phyloP scores from a whole-genome alignment of 2,329 filamentous ascomycete genomes.

The Botrytis pseudocinerea region DNA sequence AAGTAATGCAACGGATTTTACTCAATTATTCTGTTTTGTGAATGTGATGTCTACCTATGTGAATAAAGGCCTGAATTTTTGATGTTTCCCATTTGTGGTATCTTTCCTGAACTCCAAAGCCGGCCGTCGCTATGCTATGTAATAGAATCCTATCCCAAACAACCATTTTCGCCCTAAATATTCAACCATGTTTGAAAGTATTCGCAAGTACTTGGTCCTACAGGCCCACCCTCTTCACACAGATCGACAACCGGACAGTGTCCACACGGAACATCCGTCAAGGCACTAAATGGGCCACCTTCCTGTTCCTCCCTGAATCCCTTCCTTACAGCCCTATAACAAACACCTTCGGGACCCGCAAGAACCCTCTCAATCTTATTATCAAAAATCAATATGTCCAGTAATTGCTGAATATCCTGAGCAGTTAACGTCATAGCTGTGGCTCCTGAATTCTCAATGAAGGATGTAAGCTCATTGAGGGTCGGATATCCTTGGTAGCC shows the following conservation, averaged over 20 bases:
- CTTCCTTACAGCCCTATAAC: constrained; percentile 41
- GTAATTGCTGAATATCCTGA: constrained; percentile 77
- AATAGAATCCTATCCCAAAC: constrained; percentile 26
- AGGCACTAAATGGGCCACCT: constrained; percentile 48
- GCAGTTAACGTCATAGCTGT: constrained; percentile 70
- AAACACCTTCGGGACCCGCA: constrained; percentile 36
- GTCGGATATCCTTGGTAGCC: constrained; percentile 81
- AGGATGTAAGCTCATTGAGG: constrained; percentile 71
- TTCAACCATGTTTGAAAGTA: constrained; percentile 88
- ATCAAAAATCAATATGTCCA: constrained; percentile 88
- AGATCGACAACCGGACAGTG: constrained; percentile 90
- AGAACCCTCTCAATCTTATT: constrained; percentile 71
- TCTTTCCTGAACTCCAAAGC: constrained; percentile 38
- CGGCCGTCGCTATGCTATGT: constrained; percentile 39
- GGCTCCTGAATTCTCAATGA: constrained; percentile 67
- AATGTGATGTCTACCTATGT: constrained; percentile 5
- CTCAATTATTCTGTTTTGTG: constrained; percentile 20
- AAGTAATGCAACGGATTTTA: constrained; percentile 22
- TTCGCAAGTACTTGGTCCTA: constrained; percentile 85
- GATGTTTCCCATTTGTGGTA: constrained; percentile 31
- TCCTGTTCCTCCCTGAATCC: constrained; percentile 40
- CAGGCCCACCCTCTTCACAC: constrained; percentile 86
- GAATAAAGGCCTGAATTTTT: neutral
- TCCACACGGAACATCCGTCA: constrained; percentile 87
- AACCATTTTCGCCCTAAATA: constrained; percentile 3